phyloP scores from a whole-genome alignment of 2,329 filamentous ascomycete genomes.

The Ascochyta pisi region DNA sequence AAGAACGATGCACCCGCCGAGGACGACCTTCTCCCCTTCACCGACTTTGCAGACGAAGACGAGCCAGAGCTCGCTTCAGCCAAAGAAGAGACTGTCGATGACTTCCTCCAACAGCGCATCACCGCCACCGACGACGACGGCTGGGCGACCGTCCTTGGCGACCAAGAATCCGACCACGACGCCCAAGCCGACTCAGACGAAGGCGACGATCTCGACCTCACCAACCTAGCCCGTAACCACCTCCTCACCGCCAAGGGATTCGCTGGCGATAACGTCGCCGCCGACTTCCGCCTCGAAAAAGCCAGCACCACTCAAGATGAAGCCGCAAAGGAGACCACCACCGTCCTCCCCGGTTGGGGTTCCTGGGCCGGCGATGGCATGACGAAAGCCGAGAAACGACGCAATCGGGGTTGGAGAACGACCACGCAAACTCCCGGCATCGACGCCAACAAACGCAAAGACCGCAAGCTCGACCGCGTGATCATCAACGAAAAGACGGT shows the following conservation, averaged over 20 bases:
- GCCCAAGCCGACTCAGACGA: constrained; percentile 39
- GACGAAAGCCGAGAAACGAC: constrained; percentile 69
- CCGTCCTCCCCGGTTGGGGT: constrained; percentile 93
- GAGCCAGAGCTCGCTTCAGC: constrained; percentile 7
- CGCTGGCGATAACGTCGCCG: constrained; percentile 81
- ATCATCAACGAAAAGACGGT: constrained; percentile 91
- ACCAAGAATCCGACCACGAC: constrained; percentile 41
- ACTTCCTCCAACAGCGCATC: constrained; percentile 42
- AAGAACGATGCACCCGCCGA: constrained; percentile 20
- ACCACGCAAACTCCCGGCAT: constrained; percentile 72
- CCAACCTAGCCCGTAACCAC: constrained; percentile 58
- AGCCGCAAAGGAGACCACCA: constrained; percentile 81
- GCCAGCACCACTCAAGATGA: constrained; percentile 73
- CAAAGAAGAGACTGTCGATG: constrained; percentile 28
- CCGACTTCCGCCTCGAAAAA: constrained; percentile 84
- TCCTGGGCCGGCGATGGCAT: constrained; percentile 87
- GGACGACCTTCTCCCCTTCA: constrained; percentile 22
- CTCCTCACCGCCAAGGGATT: constrained; percentile 83
- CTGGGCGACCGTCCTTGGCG: constrained; percentile 53
- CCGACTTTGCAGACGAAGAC: constrained; percentile 13
- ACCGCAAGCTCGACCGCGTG: constrained; percentile 80
- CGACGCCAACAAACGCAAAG: constrained; percentile 77
- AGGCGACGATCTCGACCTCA: constrained; percentile 51
- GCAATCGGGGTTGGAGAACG: constrained; percentile 60
- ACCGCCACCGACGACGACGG: constrained; percentile 50